Conservation (phyloP, 2,329 filamentous ascomycete species). For the Cladophialophora immunda region DNA sequence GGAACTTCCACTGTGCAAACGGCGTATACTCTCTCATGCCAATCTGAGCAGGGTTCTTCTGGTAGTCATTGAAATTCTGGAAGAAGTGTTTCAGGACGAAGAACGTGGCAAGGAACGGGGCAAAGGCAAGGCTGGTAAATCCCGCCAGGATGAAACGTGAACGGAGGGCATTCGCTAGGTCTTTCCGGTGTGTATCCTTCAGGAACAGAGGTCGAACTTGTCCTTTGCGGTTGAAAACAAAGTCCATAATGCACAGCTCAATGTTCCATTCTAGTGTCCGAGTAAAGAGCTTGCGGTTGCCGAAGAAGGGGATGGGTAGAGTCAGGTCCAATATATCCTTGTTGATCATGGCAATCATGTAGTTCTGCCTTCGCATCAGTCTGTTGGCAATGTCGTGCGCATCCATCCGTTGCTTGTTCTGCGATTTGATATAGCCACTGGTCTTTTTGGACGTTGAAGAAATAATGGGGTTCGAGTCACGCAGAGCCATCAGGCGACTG, state of each 20-base stretch:
- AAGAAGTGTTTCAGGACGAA: slow-evolving; percentile 91
- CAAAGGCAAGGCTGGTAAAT: slow-evolving; percentile 83
- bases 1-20: slow-evolving; percentile 96
- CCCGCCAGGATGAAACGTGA: slow-evolving; percentile 83
- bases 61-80: slow-evolving; percentile 96
- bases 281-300: slow-evolving; percentile 83
- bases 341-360: slow-evolving; percentile 95
- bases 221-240: slow-evolving; percentile 88
- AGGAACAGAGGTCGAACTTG: slow-evolving; percentile 88
- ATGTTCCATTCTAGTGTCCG: slow-evolving; percentile 92
- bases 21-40: slow-evolving; percentile 92
- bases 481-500: slow-evolving; percentile 80
- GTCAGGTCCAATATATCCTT: slow-evolving; percentile 92
- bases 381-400: slow-evolving; percentile 97
- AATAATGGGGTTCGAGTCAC: slow-evolving; percentile 90
- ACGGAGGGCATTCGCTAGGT: slow-evolving; percentile 79
- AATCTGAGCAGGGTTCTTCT: slow-evolving; percentile 87
- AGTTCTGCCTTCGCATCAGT: slow-evolving; percentile 96
- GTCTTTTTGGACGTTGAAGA: slow-evolving; percentile 67
- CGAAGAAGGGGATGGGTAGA: slow-evolving; percentile 83
- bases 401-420: slow-evolving; percentile 92
- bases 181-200: slow-evolving; percentile 79
- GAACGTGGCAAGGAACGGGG: slow-evolving; percentile 87
- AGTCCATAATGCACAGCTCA: slow-evolving; percentile 88
- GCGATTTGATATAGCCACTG: slow-evolving; percentile 74